Conservation (phyloP, 2,329 filamentous ascomycete genomes). For the Intubia oerlemansii region DNA sequence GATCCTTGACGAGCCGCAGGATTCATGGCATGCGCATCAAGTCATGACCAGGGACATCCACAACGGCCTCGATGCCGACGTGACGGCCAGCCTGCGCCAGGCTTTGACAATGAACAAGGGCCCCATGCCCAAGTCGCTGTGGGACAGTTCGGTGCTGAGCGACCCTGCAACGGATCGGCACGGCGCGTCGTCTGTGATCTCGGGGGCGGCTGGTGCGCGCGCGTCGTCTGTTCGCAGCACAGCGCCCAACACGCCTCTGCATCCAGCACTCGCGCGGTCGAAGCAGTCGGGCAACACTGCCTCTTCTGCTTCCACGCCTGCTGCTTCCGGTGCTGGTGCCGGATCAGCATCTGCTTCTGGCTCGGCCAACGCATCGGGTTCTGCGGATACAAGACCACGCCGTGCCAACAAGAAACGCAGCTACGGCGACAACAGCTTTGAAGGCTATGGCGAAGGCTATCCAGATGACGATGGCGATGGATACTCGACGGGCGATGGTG, state of each 20-base stretch:
- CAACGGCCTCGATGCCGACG: constrained; percentile 26
- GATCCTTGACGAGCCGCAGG: constrained; percentile 28
- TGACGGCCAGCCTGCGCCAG: constrained; percentile 22
- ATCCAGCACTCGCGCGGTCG: constrained; percentile 14
- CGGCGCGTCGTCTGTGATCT: constrained; percentile 20
- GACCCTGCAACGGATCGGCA: too few species aligned
- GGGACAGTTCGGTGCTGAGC: constrained; percentile 37
- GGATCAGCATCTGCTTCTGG: constrained; percentile 6
- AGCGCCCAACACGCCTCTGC: constrained; percentile 29
- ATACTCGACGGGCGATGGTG: constrained; percentile 54
- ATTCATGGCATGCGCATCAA: constrained; percentile 33
- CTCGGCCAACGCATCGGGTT: constrained; percentile 14
- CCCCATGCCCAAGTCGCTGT: constrained; percentile 28
- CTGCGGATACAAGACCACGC: constrained; percentile 34
- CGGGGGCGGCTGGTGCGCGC: constrained; percentile 15
- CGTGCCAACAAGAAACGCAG: constrained; percentile 51
- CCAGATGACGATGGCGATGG: constrained; percentile 30
- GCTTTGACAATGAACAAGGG: constrained; percentile 38
- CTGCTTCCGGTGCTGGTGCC: too few species aligned
- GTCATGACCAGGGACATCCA: constrained; percentile 32
- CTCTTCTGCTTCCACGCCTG: too few species aligned
- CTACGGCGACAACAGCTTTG: constrained; percentile 54
- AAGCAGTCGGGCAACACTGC: too few species aligned
- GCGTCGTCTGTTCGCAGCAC: constrained; percentile 24
- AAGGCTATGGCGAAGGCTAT: constrained; percentile 53